phyloP scores from a whole-genome alignment of 2,329 filamentous ascomycete genomes.

The Esteya vermicola region DNA sequence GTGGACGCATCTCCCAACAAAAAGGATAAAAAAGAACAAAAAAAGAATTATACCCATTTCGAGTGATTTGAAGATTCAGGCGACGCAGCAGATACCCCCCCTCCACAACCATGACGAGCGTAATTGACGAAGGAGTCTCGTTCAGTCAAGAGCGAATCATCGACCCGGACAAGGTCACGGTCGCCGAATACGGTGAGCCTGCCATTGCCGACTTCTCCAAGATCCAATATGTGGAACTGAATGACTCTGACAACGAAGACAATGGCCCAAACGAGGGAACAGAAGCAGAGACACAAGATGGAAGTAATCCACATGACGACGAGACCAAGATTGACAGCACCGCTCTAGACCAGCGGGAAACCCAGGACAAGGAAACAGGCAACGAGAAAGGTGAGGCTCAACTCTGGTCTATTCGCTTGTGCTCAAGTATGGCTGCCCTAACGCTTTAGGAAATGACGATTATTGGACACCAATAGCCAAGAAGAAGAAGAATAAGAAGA shows the following conservation, averaged over 20 bases:
- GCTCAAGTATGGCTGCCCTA: too few species aligned
- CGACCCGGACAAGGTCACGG: conserved; percentile 24
- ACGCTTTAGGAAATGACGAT: too few species aligned
- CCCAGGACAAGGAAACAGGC: not conserved
- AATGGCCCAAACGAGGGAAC: conserved; percentile 12
- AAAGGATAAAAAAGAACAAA: conserved; percentile 17
- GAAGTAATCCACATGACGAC: conserved; percentile 7
- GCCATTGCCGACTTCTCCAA: conserved; percentile 26
- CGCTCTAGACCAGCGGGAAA: not conserved
- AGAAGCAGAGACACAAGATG: conserved; percentile 6
- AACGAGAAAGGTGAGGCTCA: not conserved
- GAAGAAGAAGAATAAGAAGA: not conserved
- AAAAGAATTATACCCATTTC: conserved; percentile 11
- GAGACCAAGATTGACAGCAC: conserved; percentile 7
- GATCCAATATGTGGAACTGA: conserved; percentile 23
- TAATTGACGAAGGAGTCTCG: conserved; percentile 17
- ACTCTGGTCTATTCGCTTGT: not conserved
- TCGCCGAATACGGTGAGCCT: conserved; percentile 26
- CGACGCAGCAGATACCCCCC: conserved; percentile 15
- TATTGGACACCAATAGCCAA: not conserved
- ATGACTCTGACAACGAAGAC: conserved; percentile 26
- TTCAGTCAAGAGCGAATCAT: conserved; percentile 25
- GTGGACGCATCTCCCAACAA: too few species aligned
- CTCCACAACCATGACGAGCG: conserved; percentile 24
- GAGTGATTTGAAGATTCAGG: too few species aligned